phyloP scores from a whole-genome alignment of 2,329 filamentous ascomycete genomes.

The Aspergillus brasiliensis region DNA sequence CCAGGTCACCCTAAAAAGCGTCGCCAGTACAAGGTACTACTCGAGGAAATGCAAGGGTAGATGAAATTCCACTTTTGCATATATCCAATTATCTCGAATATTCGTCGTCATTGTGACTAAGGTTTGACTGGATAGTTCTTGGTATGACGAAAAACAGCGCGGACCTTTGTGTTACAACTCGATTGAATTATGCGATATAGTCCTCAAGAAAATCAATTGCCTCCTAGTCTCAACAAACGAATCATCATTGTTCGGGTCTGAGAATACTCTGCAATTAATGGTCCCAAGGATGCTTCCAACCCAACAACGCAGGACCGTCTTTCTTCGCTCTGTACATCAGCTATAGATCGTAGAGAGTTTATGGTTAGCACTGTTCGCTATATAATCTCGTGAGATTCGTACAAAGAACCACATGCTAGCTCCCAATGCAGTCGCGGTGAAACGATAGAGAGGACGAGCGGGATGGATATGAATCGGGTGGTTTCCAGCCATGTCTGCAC shows the following conservation, averaged over 20 bases:
- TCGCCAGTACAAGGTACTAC: constrained; percentile 83
- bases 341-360: constrained; percentile 50
- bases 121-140: neutral
- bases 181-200: neutral
- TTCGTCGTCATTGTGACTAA: neutral
- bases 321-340: constrained; percentile 96
- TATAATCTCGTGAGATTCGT: constrained; percentile 27
- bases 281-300: constrained; percentile 96
- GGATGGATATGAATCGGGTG: constrained; percentile 58
- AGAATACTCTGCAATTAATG: constrained; percentile 60
- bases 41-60: constrained; percentile 61
- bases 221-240: neutral
- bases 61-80: neutral
- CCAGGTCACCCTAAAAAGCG: constrained; percentile 69
- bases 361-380: constrained; percentile 20
- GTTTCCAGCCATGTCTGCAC: constrained; percentile 42
- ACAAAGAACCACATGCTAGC: constrained; percentile 99
- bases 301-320: constrained; percentile 86
- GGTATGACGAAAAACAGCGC: neutral
- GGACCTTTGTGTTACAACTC: neutral
- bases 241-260: neutral
- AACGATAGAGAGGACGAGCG: constrained; percentile 73
- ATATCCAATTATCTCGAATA: neutral
- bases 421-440: constrained; percentile 81
- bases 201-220: neutral